These are phyloP conservation scores for Ocimum tenuiflorum DNA, from an alignment of 257 asterid genomes.

Conservation along the genomic window DNA sequence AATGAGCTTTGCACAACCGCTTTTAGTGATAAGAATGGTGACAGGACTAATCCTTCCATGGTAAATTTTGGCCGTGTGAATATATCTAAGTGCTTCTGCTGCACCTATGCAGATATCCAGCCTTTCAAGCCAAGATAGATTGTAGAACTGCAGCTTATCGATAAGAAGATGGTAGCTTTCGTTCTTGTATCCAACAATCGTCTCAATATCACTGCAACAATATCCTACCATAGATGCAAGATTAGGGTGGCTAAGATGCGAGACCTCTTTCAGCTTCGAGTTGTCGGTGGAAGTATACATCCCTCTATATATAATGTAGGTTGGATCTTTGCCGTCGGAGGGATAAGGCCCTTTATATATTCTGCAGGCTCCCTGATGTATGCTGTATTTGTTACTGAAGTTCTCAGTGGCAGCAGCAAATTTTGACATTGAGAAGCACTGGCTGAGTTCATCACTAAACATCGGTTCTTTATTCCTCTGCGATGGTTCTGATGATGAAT, in stretches of 20 bases:
- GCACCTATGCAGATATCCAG: not conserved
- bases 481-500: not conserved
- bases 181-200: not conserved
- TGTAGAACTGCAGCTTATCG: not conserved
- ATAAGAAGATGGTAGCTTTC: not conserved
- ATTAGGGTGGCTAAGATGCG: not conserved
- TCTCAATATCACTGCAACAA: not conserved
- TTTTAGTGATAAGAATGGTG: not conserved
- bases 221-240: not conserved
- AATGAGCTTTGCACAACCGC: not conserved
- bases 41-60: not conserved
- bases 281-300: not conserved
- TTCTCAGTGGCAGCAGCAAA: not conserved
- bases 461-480: not conserved
- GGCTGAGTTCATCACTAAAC: not conserved
- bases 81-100: not conserved
- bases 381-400: not conserved
- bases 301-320: not conserved
- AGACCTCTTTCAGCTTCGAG: not conserved
- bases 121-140: not conserved
- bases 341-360: not conserved
- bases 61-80: not conserved
- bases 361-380: too few species aligned
- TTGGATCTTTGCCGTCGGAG: too few species aligned
- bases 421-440: not conserved